A percentile compares a stretch with the other conserved stretches of the same genome.
Evolutionary conservation across 129 eudicot genomes (phyloP).

Genomic region (Heracleum sosnowskyi): DNA sequence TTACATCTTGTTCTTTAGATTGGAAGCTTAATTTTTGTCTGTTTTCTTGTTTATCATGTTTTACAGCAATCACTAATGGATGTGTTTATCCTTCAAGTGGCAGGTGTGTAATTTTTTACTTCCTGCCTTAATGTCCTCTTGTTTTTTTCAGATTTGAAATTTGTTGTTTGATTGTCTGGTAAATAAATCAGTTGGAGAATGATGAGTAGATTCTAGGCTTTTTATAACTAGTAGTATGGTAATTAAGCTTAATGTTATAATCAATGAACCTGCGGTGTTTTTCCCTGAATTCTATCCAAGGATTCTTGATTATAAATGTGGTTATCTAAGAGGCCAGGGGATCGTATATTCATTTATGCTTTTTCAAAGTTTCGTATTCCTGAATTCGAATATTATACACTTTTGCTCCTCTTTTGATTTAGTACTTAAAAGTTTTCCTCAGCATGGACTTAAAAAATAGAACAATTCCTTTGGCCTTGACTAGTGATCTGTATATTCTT

Average conservation of each 20-base stretch:
- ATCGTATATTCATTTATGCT: neutral
- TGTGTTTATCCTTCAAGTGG: conserved; percentile 58
- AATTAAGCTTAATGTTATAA: neutral
- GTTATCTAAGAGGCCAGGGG: neutral
- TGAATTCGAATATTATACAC: neutral
- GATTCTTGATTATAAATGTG: neutral
- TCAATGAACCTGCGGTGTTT: neutral
- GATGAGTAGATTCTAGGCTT: neutral
- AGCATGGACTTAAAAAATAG: neutral
- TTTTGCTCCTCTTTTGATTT: neutral
- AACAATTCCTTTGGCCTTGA: conserved; percentile 8
- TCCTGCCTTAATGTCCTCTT: conserved; percentile 20
- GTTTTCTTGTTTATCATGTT: neutral
- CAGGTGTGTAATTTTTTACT: conserved; percentile 36
- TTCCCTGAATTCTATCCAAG: neutral
- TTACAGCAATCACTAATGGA: conserved; percentile 52
- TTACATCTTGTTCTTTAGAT: neutral
- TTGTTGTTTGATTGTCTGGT: neutral
- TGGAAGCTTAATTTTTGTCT: neutral
- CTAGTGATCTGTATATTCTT: conserved; percentile 34
- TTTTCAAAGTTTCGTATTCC: neutral
- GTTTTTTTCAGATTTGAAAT: neutral
- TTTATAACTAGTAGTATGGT: neutral
- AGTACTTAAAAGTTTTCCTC: neutral
- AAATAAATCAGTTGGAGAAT: neutral